Conservation (phyloP, 306 rosid genomes). For the Cicer judaicum region DNA sequence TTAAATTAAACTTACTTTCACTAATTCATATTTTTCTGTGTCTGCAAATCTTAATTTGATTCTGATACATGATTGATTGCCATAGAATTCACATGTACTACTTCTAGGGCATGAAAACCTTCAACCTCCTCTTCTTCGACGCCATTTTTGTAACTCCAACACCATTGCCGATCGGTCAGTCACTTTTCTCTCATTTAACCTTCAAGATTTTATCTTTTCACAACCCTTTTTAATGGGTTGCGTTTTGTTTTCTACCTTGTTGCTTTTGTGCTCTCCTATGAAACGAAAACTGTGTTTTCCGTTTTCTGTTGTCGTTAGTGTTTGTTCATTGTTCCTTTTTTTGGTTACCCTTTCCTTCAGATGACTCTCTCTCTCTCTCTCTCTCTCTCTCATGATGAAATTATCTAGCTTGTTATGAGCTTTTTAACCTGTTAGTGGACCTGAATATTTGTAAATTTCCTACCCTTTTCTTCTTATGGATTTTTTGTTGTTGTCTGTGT, state of each 20-base stretch:
- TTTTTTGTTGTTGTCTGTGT: slow-evolving; percentile 18
- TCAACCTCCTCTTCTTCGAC: slow-evolving; percentile 51
- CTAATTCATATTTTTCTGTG: background rate
- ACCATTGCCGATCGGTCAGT: slow-evolving; percentile 82
- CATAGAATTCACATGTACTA: slow-evolving; percentile 51
- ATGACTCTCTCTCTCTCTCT: slow-evolving; percentile 42
- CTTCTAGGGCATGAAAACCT: slow-evolving; percentile 85
- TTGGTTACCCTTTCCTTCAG: slow-evolving; percentile 11
- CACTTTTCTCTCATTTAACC: slow-evolving; percentile 44
- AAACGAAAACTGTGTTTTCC: background rate
- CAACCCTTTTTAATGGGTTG: slow-evolving; percentile 41
- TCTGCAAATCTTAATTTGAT: slow-evolving; percentile 46
- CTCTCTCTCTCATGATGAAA: slow-evolving; percentile 16
- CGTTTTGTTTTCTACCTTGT: slow-evolving; percentile 35
- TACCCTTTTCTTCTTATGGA: slow-evolving; percentile 12
- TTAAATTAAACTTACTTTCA: too few relatives aligned
- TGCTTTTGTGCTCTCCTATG: background rate
- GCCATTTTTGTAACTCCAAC: slow-evolving; percentile 67
- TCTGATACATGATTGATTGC: slow-evolving; percentile 50
- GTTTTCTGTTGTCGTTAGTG: slow-evolving; percentile 39
- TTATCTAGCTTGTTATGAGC: slow-evolving; percentile 32
- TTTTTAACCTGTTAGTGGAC: slow-evolving; percentile 24
- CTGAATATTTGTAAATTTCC: slow-evolving; percentile 33
- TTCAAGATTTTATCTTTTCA: slow-evolving; percentile 35
- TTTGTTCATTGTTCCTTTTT: slow-evolving; percentile 48